phyloP scores from a whole-genome alignment of 225 moss, liverwort and hornwort species.

The Pleurozium schreberi region DNA sequence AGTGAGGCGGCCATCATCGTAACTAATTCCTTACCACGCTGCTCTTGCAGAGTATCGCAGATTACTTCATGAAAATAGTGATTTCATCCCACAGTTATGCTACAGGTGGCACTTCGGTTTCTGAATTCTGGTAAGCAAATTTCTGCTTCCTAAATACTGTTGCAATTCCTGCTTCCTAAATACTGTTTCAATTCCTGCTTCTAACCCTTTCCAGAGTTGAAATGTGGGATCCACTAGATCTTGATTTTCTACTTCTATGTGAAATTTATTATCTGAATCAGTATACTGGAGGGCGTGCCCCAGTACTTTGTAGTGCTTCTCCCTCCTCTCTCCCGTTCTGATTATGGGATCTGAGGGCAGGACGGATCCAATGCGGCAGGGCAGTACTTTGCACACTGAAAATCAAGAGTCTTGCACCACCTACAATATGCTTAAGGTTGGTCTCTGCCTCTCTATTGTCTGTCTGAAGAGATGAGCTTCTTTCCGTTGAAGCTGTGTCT shows the following conservation, averaged over 20 bases:
- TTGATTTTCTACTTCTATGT: neutral
- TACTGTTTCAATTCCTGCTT: neutral
- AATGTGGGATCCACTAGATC: neutral
- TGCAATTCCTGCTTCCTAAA: neutral
- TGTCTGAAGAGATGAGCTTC: neutral
- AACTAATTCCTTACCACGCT: neutral
- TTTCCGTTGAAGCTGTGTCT: neutral
- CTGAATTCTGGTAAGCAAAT: constrained; percentile 75
- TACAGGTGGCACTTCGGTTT: constrained; percentile 86
- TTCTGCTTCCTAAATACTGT: neutral
- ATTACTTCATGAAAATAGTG: constrained; percentile 69
- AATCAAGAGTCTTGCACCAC: constrained; percentile 94
- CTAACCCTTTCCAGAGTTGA: neutral
- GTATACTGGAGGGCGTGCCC: neutral
- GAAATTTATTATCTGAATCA: neutral
- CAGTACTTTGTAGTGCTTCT: neutral
- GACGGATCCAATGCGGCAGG: constrained; percentile 75
- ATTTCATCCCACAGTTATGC: constrained; percentile 80
- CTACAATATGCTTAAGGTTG: constrained; percentile 97
- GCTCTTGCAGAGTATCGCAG: constrained; percentile 52
- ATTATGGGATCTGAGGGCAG: constrained; percentile 28
- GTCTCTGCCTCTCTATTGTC: neutral
- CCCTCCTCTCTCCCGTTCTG: neutral
- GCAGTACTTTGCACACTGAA: constrained; percentile 57
- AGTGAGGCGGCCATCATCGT: neutral